Evolutionary conservation across 2,329 filamentous ascomycete species (phyloP), one percentile per base, ranked within the genome.

Genomic region (Hortaea sp.): DNA sequence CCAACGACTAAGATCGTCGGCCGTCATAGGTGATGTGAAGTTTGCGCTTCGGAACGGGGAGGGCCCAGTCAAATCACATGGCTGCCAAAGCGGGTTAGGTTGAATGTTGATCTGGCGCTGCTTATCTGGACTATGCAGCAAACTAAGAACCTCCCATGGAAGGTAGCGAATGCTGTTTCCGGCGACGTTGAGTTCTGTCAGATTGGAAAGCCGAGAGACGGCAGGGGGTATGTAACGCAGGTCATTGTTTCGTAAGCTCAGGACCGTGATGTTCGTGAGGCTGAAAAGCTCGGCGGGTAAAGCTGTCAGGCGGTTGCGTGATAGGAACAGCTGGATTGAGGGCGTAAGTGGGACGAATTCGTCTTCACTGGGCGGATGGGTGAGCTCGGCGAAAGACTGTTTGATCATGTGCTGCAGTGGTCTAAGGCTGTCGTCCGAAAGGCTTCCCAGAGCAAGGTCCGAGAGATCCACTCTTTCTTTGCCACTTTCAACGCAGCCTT

Each of bases 211-310:
- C 30, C 75, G 74, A 20, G 68, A 69, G 42, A 87, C 78, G 3
- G 72, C 69, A 0, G 78, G 68, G 1, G 84, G 79, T 2, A 88
- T 64, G 56, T 82, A 75, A 0, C 65, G 66, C 10, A 88, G 69
- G 27, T 71, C 62, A 55, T 86, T 86, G 49, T 73, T 76, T 32
- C 84, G 77, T 11, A 88, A 69, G 54, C 76, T 85, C 9, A 88
- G 72, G 11, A 81, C 75, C 0, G 77, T 81, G 29, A 87, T 67
- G 54, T 78, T 68, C 20, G 78, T 67, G 2, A 87, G 65, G 41
- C 76, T 71, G 56, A 84, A 83, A 2, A 87, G 63, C 41, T 77
- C 74, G 2, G 70, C 67, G 0, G 84, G 83, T 1, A 85, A 66
- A 10, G 66, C 65, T 2, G 61, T 63, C 4, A 88, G 69, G 0